Percentiles rank a stretch among this genome's conserved stretches.
Evolutionary conservation across 176 grass and related monocot genomes (phyloP).

Genomic region (Zizania latifolia): DNA sequence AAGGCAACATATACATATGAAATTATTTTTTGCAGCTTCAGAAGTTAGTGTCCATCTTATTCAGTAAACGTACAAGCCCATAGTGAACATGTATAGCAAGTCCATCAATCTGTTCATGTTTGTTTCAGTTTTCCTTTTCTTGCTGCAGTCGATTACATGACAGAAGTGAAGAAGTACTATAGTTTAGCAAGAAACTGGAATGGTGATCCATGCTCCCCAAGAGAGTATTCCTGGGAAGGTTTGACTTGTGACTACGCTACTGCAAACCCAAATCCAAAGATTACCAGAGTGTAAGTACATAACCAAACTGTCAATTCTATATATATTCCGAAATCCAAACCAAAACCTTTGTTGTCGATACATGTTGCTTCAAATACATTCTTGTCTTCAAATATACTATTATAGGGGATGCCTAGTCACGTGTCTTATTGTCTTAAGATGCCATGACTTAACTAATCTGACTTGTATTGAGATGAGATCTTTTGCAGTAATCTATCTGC

Average conservation of each 20-base stretch:
- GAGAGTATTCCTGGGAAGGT: no score
- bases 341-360: not conserved
- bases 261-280: no score
- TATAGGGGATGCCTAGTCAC: not conserved
- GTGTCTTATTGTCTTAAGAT: not conserved
- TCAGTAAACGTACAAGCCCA: no score
- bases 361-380: not conserved
- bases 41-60: not conserved
- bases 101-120: not conserved
- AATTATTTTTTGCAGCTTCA: not conserved
- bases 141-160: not conserved
- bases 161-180: not conserved
- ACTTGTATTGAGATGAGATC: not conserved
- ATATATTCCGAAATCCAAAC: not conserved
- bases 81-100: no score
- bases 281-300: slow-evolving; percentile 16
- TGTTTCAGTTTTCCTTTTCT: not conserved
- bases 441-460: not conserved
- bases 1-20: no score
- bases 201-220: no score
- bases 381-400: not conserved
- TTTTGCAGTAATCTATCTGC: slow-evolving; percentile 13
- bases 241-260: no score
- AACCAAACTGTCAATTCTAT: not conserved
- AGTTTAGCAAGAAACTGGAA: no score